Percentiles rank a stretch among this genome's conserved stretches.
Conservation (phyloP, 345 rosid genomes). For the Abelmoschus esculentus region DNA sequence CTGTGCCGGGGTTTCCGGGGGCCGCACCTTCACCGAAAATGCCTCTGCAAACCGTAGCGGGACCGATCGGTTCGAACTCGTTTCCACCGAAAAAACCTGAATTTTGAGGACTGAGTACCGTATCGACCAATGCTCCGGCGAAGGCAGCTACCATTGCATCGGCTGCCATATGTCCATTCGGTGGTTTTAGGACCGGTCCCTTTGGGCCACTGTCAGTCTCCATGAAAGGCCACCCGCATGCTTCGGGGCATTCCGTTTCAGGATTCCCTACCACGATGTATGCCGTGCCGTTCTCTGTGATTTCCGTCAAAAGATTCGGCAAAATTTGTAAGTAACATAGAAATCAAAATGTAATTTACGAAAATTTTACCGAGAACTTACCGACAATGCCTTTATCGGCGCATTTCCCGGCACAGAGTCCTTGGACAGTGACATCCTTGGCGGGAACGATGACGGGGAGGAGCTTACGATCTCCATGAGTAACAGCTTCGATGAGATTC, state of each 20-base stretch:
- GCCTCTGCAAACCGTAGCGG: conserved; percentile 33
- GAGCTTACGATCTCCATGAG: conserved; percentile 20
- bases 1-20: conserved; percentile 39
- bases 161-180: conserved; percentile 44
- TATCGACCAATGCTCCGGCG: conserved; percentile 48
- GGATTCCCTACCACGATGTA: conserved; percentile 56
- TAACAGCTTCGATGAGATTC: conserved; percentile 22
- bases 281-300: conserved; percentile 13
- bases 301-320: no score
- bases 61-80: conserved; percentile 13
- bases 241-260: conserved; percentile 50
- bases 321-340: no score
- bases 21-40: conserved; percentile 48
- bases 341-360: no score
- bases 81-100: conserved; percentile 24
- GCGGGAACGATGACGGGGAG: conserved; percentile 39
- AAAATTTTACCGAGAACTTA: background rate
- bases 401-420: conserved; percentile 53
- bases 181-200: conserved; percentile 41
- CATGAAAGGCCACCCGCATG: conserved; percentile 67
- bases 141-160: conserved; percentile 53
- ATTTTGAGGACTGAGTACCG: conserved; percentile 35
- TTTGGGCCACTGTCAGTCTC: conserved; percentile 34
- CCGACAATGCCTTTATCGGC: conserved; percentile 25
- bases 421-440: conserved; percentile 31